A percentile compares a stretch with the other conserved stretches of the same genome.
phyloP scores from a whole-genome alignment of 495 filamentous ascomycete species.

The Annulohypoxylon bovei region DNA sequence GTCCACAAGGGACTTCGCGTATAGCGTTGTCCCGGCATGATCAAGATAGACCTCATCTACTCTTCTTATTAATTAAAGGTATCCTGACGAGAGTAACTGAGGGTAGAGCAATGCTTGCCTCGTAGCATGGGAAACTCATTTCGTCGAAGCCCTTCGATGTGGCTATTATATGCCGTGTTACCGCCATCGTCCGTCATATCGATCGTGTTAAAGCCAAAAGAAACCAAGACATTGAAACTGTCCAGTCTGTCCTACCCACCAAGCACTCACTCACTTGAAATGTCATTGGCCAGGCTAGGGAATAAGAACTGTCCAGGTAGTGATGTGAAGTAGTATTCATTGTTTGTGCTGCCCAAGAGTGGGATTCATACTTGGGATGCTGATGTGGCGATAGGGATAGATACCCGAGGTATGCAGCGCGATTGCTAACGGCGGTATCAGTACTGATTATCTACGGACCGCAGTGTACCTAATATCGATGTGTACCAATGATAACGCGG shows the following conservation, averaged over 20 bases:
- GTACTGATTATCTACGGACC: too few species aligned
- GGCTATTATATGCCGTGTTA: constrained; percentile 65
- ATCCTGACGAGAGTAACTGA: not conserved
- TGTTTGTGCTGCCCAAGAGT: constrained; percentile 24
- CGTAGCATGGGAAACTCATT: constrained; percentile 86
- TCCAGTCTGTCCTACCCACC: constrained; percentile 35
- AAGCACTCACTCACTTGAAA: not conserved
- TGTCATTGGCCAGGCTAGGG: not conserved
- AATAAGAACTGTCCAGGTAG: not conserved
- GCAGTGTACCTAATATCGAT: too few species aligned
- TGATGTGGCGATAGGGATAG: constrained; percentile 34
- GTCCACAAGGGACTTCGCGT: constrained; percentile 83
- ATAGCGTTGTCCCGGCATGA: constrained; percentile 89
- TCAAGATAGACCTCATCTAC: constrained; percentile 85
- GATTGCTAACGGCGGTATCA: not conserved
- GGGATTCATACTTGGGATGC: constrained; percentile 16
- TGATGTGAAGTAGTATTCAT: constrained; percentile 12
- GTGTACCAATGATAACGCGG: constrained; percentile 15
- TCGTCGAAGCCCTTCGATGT: constrained; percentile 73
- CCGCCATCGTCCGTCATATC: constrained; percentile 42
- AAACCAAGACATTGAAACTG: constrained; percentile 28
- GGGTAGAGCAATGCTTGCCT: constrained; percentile 59
- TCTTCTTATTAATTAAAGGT: constrained; percentile 21
- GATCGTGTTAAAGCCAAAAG: constrained; percentile 15
- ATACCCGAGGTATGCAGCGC: constrained; percentile 11